Evolutionary conservation across 2,329 filamentous ascomycete genomes (phyloP).

Genomic region (Tolypocladium tropicale): DNA sequence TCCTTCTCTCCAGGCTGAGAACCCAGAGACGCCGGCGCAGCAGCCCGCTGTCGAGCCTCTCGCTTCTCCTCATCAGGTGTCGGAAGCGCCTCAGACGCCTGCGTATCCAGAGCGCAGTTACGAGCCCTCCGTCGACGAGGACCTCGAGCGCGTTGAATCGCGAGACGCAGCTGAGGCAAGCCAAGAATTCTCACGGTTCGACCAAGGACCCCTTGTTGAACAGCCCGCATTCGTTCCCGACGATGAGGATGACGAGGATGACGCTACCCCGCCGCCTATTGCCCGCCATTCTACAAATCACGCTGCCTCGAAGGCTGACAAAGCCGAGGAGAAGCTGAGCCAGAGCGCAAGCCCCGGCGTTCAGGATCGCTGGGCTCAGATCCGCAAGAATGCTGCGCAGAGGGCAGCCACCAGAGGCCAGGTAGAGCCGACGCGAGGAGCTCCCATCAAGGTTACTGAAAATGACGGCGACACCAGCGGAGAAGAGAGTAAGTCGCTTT

Average conservation of each 20-base stretch:
- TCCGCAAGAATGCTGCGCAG: constrained; percentile 86
- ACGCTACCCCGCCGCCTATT: constrained; percentile 43
- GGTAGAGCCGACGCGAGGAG: constrained; percentile 49
- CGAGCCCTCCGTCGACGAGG: constrained; percentile 16
- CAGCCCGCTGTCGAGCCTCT: neutral
- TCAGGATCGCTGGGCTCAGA: constrained; percentile 87
- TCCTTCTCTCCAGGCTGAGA: neutral
- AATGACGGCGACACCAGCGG: constrained; percentile 84
- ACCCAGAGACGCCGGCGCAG: constrained; percentile 4
- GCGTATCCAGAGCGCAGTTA: constrained; percentile 9
- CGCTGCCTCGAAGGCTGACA: constrained; percentile 15
- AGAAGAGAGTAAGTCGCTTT: constrained; percentile 71
- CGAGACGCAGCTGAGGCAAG: constrained; percentile 48
- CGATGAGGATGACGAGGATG: constrained; percentile 29
- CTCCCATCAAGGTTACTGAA: constrained; percentile 46
- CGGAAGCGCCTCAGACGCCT: constrained; percentile 1
- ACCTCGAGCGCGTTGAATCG: constrained; percentile 49
- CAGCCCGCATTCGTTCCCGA: constrained; percentile 75
- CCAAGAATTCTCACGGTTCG: constrained; percentile 58
- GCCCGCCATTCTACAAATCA: constrained; percentile 24
- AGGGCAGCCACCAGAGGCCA: constrained; percentile 56
- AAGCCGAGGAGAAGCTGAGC: constrained; percentile 21
- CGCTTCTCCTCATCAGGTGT: neutral
- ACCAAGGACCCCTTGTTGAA: constrained; percentile 79
- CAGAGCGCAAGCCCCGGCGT: constrained; percentile 23